Evolutionary conservation across 2,329 filamentous ascomycete species (phyloP).

Genomic region (Gyromitra esculenta): DNA sequence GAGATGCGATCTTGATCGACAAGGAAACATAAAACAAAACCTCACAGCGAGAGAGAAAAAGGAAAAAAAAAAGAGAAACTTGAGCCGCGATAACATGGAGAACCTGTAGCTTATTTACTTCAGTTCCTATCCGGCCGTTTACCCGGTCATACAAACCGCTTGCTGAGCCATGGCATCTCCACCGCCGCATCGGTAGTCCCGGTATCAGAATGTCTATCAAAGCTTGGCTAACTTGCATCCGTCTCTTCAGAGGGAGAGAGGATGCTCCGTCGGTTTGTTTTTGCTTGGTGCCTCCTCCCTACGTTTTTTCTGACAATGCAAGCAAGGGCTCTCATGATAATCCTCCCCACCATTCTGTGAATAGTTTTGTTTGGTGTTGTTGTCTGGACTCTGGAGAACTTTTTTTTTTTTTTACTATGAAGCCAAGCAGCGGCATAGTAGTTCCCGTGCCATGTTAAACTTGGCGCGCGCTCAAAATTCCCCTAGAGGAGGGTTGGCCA

Average conservation of each 20-base stretch:
- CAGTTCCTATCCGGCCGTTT: neutral
- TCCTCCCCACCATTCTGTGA: neutral
- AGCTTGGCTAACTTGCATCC: neutral
- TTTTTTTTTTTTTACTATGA: neutral
- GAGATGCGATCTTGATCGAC: neutral
- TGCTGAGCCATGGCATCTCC: neutral
- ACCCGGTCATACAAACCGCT: neutral
- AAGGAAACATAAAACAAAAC: neutral
- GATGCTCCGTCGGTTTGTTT: too few species aligned
- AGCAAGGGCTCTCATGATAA: neutral
- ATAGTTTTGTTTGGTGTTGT: neutral
- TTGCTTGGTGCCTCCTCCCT: neutral
- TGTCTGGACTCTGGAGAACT: neutral
- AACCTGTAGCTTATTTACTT: neutral
- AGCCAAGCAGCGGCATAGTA: neutral
- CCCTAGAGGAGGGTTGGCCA: too few species aligned
- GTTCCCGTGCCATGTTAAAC: neutral
- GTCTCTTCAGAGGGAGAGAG: neutral
- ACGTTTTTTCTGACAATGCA: neutral
- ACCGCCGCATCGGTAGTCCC: neutral
- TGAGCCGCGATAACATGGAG: neutral
- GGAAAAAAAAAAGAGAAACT: neutral
- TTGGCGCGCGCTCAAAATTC: too few species aligned
- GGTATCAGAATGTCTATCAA: conserved; percentile 6
- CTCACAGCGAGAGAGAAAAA: neutral